phyloP scores from a whole-genome alignment of 208 protist species.

The Cochliopodium minus region DNA sequence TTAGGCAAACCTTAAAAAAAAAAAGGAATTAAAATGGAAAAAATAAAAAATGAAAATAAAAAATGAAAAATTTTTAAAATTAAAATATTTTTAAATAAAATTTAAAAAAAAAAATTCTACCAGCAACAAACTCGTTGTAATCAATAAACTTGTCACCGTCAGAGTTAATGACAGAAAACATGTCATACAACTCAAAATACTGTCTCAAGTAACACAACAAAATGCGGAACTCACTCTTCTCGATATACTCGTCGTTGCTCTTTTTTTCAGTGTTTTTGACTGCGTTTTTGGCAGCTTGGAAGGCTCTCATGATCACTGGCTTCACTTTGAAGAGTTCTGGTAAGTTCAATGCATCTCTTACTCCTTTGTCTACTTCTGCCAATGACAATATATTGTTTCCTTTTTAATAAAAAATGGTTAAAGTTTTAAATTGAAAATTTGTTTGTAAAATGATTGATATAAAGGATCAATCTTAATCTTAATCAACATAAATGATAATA shows the following conservation, averaged over 20 bases:
- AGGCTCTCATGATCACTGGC: slow-evolving; percentile 51
- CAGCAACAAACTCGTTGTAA: slow-evolving; percentile 42
- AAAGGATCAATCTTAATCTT: too few species aligned
- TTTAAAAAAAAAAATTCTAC: too few species aligned
- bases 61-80: too few species aligned
- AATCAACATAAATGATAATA: too few species aligned
- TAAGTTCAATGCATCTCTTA: slow-evolving; percentile 29
- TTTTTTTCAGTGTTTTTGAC: slow-evolving; percentile 3
- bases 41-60: too few species aligned
- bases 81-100: too few species aligned
- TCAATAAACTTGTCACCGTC: slow-evolving; percentile 29
- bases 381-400: slow-evolving; percentile 27
- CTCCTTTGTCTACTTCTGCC: slow-evolving; percentile 31
- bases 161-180: slow-evolving; percentile 17
- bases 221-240: slow-evolving; percentile 16
- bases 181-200: slow-evolving; percentile 20
- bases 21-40: too few species aligned
- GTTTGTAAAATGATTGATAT: too few species aligned
- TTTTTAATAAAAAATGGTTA: slow-evolving; percentile 25
- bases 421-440: too few species aligned
- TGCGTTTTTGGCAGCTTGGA: slow-evolving; percentile 41
- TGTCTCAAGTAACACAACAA: slow-evolving; percentile 14
- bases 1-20: slow-evolving; percentile 19
- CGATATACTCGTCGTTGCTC: slow-evolving; percentile 17
- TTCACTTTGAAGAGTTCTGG: slow-evolving; percentile 41